Base-by-base conservation (phyloP, 2,329 filamentous ascomycete genomes). In the Rutstroemia sp. region DNA sequence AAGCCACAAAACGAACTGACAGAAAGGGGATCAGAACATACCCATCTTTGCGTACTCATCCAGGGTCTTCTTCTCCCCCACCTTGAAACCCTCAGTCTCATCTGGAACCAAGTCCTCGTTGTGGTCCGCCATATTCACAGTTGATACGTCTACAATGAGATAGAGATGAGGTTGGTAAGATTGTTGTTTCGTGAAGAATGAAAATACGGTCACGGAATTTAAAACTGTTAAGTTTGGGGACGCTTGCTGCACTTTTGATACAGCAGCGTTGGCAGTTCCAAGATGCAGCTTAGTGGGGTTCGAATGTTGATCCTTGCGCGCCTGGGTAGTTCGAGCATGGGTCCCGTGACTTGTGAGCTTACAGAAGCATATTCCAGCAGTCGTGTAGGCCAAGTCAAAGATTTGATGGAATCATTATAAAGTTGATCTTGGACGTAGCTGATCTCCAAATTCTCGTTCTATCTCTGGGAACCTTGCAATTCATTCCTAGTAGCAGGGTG, bases 1-100 rank as follows among this genome's bases (percentile, higher is more conserved):
- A 21, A 27, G 27, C 14, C 16, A 38, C 6, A 48, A 21, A 45
- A n/a, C 23, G 25, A 5, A 52, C 25, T 9, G 37, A 45, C 38
- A 18, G 18, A 37, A 23, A 49, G 3, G 45, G 46, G 46, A 25
- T 10, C 12, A 27, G 16, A 57, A 66, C 88, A 70, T 79, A 95
- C 91, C 94, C 76, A 99, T 87, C 73, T 96, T 80, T 71, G 92
- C 82, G 76, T 96, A 96, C 74, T 96, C 89, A 63, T 92, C 89
- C 70, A 99, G 81, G 67, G 90, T 95, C 83, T 97, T 96, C 86
- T 96, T 96, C 83, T 96, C 90, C 65, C 90, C 92, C 71, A 96
- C 88, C 84, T 95, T 96, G 86, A 96, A 97, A 72, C 92, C 92
- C 76, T 92, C 86, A 64, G 92, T 96, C 77, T 87, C 82, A 77